Conservation (phyloP, 208 protist species). For the Acanthamoeba comandoni region DNA sequence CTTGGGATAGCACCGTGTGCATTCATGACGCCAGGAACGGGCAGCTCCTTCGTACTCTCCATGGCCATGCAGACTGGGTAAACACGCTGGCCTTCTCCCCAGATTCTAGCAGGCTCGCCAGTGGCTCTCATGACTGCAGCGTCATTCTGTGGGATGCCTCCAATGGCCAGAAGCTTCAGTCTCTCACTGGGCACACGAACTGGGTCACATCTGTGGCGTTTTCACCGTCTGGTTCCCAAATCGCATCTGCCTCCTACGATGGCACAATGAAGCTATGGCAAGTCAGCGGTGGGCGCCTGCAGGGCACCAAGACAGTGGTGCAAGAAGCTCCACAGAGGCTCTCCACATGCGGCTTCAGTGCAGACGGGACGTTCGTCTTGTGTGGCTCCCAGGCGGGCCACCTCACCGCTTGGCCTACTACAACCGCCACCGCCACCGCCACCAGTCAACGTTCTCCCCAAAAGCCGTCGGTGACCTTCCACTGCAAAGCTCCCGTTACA, state of each 20-base stretch:
- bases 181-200: conserved; percentile 47
- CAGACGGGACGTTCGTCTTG: conserved; percentile 14
- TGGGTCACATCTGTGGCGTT: conserved; percentile 54
- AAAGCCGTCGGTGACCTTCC: not conserved
- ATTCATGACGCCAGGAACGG: conserved; percentile 75
- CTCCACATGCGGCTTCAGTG: conserved; percentile 26
- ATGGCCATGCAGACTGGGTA: conserved; percentile 74
- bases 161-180: not conserved
- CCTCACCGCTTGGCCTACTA: conserved; percentile 14
- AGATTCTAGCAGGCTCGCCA: conserved; percentile 71
- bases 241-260: conserved; percentile 79
- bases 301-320: not conserved
- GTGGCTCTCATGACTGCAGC: conserved; percentile 57
- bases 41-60: conserved; percentile 1
- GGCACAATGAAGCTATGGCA: conserved; percentile 76
- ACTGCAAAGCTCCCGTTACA: conserved; percentile 35
- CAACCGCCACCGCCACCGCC: not conserved
- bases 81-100: conserved; percentile 65
- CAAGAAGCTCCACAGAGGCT: not conserved
- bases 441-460: no score
- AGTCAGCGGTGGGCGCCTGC: not conserved
- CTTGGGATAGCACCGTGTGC: conserved; percentile 76
- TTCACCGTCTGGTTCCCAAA: not conserved
- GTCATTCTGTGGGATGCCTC: conserved; percentile 53
- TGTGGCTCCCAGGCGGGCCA: conserved; percentile 26